phyloP scores from a whole-genome alignment of 73 alveolate species.

The Tetrahymena elliotti region DNA sequence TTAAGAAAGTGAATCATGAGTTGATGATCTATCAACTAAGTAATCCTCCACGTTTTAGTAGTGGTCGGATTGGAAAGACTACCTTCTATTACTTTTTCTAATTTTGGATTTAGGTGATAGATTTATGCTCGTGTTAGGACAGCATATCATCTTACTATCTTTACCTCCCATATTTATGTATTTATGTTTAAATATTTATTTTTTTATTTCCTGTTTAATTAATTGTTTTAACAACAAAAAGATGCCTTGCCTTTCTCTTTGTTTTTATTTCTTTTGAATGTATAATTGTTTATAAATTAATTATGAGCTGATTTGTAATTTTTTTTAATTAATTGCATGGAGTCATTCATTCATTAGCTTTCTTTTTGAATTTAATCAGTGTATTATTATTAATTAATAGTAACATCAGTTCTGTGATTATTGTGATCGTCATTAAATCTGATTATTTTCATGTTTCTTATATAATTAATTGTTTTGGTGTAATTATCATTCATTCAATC shows the following conservation, averaged over 20 bases:
- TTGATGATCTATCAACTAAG: background rate
- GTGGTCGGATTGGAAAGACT: background rate
- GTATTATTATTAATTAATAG: background rate
- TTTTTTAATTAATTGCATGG: background rate
- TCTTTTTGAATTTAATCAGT: background rate
- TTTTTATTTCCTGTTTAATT: background rate
- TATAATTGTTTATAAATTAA: background rate
- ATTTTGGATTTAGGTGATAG: background rate
- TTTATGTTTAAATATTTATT: background rate
- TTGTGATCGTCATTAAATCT: background rate
- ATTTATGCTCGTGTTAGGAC: background rate
- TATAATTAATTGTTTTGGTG: no score
- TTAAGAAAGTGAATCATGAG: background rate
- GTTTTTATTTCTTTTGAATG: background rate
- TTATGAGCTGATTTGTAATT: background rate
- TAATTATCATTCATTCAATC: background rate
- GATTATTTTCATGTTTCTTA: background rate
- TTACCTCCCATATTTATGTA: background rate
- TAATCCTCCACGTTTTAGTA: background rate
- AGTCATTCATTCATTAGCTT: background rate
- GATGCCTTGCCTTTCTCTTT: background rate
- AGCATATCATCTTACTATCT: background rate
- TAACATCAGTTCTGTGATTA: background rate
- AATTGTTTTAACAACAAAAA: background rate
- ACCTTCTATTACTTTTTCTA: background rate